A percentile compares a stretch with the other conserved stretches of the same genome.
phyloP scores from a whole-genome alignment of 73 alveolate genomes.

The Blepharisma stoltei region DNA sequence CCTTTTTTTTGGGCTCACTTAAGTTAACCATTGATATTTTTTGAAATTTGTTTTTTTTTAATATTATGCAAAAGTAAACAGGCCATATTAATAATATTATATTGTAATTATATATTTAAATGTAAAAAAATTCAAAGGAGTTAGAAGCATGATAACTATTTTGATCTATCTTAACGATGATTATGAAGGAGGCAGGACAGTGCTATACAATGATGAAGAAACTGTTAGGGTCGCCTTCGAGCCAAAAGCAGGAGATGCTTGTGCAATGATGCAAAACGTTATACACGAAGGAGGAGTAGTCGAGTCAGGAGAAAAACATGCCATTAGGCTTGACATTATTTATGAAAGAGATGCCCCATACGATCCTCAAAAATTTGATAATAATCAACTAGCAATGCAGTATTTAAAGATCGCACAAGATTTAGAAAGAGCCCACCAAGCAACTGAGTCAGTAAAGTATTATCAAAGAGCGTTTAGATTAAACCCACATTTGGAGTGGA shows the following conservation, averaged over 20 bases:
- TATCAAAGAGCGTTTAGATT: constrained; percentile 3
- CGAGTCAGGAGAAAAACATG: not conserved
- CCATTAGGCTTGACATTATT: constrained; percentile 6
- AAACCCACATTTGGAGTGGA: not conserved
- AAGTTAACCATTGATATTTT: no score
- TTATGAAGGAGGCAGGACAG: constrained; percentile 15
- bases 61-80: no score
- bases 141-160: constrained; percentile 14
- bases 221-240: not conserved
- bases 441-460: constrained; percentile 13
- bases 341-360: not conserved
- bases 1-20: no score
- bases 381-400: not conserved
- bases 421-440: constrained; percentile 13
- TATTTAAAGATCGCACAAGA: constrained; percentile 11
- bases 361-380: not conserved
- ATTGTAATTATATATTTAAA: no score
- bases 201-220: not conserved
- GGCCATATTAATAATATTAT: no score
- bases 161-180: constrained; percentile 16
- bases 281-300: constrained; percentile 21
- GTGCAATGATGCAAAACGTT: constrained; percentile 17
- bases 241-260: constrained; percentile 23
- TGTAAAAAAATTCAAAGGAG: no score
- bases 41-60: no score